Base-by-base conservation (phyloP, 352 stramenopile species). In the Bremia lactucae region DNA sequence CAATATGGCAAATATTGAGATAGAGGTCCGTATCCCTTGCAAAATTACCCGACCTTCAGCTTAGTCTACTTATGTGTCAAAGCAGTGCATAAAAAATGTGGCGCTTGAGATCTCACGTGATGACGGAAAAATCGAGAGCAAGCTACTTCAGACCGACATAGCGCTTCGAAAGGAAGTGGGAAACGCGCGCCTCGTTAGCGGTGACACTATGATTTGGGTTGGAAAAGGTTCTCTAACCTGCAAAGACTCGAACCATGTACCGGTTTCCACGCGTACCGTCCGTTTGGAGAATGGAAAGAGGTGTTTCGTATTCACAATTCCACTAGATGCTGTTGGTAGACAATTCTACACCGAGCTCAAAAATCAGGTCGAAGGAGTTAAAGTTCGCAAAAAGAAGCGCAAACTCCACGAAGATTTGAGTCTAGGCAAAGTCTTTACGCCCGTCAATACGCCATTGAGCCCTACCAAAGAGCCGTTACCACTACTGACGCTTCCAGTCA, bases 121-220 rank as follows among this genome's bases (percentile, higher is more conserved):
- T 29, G 62, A 81, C 43, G 76, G 70, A 37, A 45, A 58, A 16
- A 46, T 73, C 16, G 37, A 63, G 22, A 55, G 48, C 34, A 55
- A 31, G 22, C 55, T 55, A 16, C 55, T 88, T 14, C 52, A 63
- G 36, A 62, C 45, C 2, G 45, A 58, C 8, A 52, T 91, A 10
- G 40, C 71, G 14, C 59, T 91, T 28, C 83, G 81, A 46, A 88
- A 87, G 45, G 79, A 91, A 42, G 49, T 88, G 14, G 75, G 76
- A 18, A 91, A 91, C 19, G 79, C 79, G 41, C 72, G 79, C 0
- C 55, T 91, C 5, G 79, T 88, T 9, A 83, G 71, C 25, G 73
- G 69, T 14, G 79, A 88, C 34, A 48, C 49, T 1, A 68, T 88
- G 55, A 43, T 91, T 20, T 91, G 76, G 73, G 72, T 88, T 3